Conservation (phyloP, 2,329 filamentous ascomycete species). For the Lachnellula arida region DNA sequence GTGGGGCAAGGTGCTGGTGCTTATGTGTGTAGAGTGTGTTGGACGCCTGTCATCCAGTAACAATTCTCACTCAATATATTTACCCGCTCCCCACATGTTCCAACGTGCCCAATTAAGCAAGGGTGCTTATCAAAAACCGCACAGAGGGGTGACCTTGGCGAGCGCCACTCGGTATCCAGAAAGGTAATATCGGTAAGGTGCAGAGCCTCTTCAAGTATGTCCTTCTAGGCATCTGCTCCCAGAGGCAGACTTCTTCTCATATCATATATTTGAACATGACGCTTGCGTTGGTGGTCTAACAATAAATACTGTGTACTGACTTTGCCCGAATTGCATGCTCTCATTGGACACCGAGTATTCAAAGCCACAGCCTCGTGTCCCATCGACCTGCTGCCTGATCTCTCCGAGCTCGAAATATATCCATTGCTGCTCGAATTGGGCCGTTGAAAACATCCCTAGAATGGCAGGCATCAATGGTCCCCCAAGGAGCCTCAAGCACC, state of each 20-base stretch:
- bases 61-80: conserved; percentile 4
- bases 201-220: background rate
- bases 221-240: background rate
- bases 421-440: background rate
- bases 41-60: conserved; percentile 11
- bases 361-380: background rate
- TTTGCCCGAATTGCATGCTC: background rate
- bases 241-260: background rate
- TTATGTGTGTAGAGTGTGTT: conserved; percentile 1
- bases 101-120: background rate
- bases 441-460: background rate
- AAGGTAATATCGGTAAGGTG: background rate
- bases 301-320: background rate
- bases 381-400: background rate
- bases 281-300: background rate
- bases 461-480: background rate
- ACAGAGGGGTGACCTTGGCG: background rate
- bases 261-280: background rate
- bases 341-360: background rate
- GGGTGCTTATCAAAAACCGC: background rate
- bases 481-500: background rate
- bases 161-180: background rate
- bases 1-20: background rate
- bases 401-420: background rate
- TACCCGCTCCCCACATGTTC: background rate